A percentile compares a stretch with the other conserved stretches of the same genome.
phyloP scores from a whole-genome alignment of 2,329 filamentous ascomycete genomes.

The Monosporascus sp. region DNA sequence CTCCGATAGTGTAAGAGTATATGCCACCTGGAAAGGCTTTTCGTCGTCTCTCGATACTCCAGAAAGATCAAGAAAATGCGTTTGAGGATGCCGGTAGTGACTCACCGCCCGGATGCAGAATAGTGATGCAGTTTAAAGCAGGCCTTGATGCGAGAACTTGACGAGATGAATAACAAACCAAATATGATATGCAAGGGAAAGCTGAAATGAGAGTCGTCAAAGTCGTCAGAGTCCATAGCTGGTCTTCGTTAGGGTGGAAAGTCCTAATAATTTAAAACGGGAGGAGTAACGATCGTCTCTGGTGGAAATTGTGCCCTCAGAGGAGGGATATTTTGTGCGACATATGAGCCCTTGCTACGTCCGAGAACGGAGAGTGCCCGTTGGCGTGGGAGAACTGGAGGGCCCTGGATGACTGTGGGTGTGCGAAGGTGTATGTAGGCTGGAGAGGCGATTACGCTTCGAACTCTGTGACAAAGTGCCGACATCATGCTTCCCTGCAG shows the following conservation, averaged over 20 bases:
- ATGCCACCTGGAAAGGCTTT: background rate
- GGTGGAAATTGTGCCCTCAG: background rate
- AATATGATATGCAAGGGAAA: background rate
- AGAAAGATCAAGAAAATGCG: background rate
- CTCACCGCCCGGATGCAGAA: too few species aligned
- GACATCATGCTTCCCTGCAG: constrained; percentile 67
- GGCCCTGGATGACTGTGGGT: constrained; percentile 30
- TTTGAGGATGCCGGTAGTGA: background rate
- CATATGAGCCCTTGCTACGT: constrained; percentile 15
- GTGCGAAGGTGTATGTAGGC: constrained; percentile 23
- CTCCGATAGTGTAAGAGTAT: background rate
- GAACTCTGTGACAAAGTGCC: constrained; percentile 47
- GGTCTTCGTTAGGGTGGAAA: background rate
- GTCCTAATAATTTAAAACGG: background rate
- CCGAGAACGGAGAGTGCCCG: constrained; percentile 31
- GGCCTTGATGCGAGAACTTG: background rate
- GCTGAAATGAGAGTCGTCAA: background rate
- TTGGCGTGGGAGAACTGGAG: constrained; percentile 29
- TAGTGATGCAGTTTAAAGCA: background rate
- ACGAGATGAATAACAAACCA: background rate
- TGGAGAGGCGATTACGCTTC: constrained; percentile 38
- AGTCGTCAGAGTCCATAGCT: background rate
- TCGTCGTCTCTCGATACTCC: background rate
- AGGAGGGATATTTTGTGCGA: background rate
- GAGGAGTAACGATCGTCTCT: background rate